Conservation (phyloP, 345 rosid genomes). For the Citrus medica region DNA sequence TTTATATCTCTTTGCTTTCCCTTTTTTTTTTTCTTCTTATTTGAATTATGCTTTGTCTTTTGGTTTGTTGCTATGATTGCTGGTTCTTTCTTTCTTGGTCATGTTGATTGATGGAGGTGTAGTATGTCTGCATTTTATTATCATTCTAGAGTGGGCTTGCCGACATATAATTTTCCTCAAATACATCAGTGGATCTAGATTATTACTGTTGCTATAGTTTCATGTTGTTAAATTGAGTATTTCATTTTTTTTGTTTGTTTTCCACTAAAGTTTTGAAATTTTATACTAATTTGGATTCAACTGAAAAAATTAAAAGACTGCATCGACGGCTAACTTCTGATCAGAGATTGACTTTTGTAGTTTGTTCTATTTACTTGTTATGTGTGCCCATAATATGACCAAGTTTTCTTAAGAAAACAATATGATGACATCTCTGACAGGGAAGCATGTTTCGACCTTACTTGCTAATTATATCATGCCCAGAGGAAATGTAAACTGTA, state of each 20-base stretch:
- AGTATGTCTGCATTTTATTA: neutral
- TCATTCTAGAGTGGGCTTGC: neutral
- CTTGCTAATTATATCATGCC: neutral
- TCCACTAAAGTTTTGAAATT: neutral
- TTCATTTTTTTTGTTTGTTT: neutral
- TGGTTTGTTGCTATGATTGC: neutral
- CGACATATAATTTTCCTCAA: neutral
- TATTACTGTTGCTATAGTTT: neutral
- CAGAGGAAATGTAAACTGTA: neutral
- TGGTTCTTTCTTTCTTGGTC: neutral
- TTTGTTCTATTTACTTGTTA: neutral
- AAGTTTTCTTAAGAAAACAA: neutral
- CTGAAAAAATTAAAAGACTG: neutral
- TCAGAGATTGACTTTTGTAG: neutral
- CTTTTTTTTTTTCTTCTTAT: neutral
- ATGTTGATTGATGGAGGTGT: slow-evolving; percentile 1
- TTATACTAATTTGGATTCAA: neutral
- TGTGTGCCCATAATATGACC: neutral
- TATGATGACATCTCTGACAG: neutral
- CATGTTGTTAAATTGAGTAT: neutral
- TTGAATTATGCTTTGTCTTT: slow-evolving; percentile 3
- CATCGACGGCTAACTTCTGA: neutral
- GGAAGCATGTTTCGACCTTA: neutral
- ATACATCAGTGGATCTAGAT: neutral
- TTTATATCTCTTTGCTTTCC: neutral